Evolutionary conservation across 257 asterid species (phyloP).

Genomic region (Leonotis leonurus): DNA sequence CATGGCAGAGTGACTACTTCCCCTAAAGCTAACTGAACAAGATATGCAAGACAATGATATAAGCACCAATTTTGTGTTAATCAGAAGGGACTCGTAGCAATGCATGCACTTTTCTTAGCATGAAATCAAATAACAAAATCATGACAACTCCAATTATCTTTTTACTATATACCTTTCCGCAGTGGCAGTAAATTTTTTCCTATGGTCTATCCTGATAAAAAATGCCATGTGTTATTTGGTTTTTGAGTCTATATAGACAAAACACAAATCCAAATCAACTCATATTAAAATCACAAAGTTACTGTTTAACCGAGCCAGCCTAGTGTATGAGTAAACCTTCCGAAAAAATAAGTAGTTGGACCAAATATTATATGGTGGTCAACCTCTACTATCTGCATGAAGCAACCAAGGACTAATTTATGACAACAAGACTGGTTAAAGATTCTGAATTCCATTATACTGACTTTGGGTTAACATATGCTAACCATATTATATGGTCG

Average conservation of each 20-base stretch:
- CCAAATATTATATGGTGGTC: too few relatives aligned
- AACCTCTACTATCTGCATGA: neutral
- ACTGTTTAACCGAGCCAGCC: neutral
- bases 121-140: neutral
- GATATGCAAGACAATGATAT: conserved; percentile 12
- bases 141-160: neutral
- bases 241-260: neutral
- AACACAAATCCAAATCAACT: neutral
- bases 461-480: neutral
- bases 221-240: conserved; percentile 1
- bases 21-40: conserved; percentile 22
- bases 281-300: neutral
- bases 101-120: neutral
- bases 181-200: too few relatives aligned
- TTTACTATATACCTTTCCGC: neutral
- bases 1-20: conserved; percentile 26
- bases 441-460: neutral
- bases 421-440: neutral
- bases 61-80: neutral
- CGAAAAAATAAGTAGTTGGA: too few relatives aligned
- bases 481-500: neutral
- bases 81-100: neutral
- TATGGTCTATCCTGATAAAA: neutral
- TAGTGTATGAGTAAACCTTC: neutral
- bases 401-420: neutral